These are phyloP conservation scores for Penicillium brevicompactum DNA, from an alignment of 2,329 filamentous ascomycete species.

Conservation along the genomic window DNA sequence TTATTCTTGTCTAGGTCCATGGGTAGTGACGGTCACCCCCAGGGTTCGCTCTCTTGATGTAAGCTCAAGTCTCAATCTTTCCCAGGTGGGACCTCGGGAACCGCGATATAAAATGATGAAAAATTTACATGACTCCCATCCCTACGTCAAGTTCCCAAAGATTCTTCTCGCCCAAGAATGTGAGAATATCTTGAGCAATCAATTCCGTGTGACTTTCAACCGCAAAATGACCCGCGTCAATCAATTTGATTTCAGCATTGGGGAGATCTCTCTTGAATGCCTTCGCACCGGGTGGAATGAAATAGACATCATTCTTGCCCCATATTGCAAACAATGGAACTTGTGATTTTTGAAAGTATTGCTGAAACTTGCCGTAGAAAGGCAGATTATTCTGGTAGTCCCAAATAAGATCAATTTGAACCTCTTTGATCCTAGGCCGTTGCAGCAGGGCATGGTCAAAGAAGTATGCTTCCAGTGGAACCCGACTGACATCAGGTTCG, in stretches of 20 bases:
- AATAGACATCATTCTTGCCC: slow-evolving; percentile 59
- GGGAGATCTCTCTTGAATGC: slow-evolving; percentile 56
- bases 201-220: slow-evolving; percentile 43
- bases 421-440: slow-evolving; percentile 52
- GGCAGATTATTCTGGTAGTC: slow-evolving; percentile 59
- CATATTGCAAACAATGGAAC: slow-evolving; percentile 61
- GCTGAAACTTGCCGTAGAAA: slow-evolving; percentile 59
- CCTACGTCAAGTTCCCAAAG: neutral
- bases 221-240: slow-evolving; percentile 63
- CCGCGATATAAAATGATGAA: too few species aligned
- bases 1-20: too few species aligned
- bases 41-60: too few species aligned
- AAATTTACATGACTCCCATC: neutral
- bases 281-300: slow-evolving; percentile 52
- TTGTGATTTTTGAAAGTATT: slow-evolving; percentile 54
- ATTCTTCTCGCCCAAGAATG: neutral
- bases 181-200: slow-evolving; percentile 29
- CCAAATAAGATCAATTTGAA: slow-evolving; percentile 60
- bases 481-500: slow-evolving; percentile 31
- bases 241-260: slow-evolving; percentile 50
- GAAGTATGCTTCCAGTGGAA: slow-evolving; percentile 51
- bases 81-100: neutral
- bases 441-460: slow-evolving; percentile 58
- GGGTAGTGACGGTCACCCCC: too few species aligned
- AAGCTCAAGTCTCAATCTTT: too few species aligned